Percentiles rank a stretch among this genome's conserved stretches.
Conservation (phyloP, 2,329 filamentous ascomycete genomes). For the Lachnellula cervina region DNA sequence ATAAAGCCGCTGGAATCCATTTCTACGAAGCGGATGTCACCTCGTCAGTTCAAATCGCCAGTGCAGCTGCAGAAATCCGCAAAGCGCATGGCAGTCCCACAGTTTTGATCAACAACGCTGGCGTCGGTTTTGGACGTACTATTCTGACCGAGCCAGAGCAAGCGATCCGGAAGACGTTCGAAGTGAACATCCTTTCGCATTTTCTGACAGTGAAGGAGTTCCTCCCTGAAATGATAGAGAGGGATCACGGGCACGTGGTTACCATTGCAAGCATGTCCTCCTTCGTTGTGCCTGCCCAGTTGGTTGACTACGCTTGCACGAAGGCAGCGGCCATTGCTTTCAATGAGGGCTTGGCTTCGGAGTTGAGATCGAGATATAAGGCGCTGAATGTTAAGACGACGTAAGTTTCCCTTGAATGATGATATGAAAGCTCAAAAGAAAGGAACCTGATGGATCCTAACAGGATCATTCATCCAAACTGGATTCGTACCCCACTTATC, state of each 20-base stretch:
- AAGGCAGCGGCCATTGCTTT: conserved; percentile 64
- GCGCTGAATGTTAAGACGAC: conserved; percentile 52
- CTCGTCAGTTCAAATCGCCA: conserved; percentile 47
- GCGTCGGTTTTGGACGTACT: conserved; percentile 52
- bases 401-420: conserved; percentile 17
- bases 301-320: conserved; percentile 60
- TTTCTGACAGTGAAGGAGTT: conserved; percentile 62
- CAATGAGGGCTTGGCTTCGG: conserved; percentile 59
- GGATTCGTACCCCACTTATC: conserved; percentile 55
- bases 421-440: neutral
- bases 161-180: conserved; percentile 60
- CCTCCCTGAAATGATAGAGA: conserved; percentile 58
- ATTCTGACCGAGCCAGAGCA: conserved; percentile 53
- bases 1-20: conserved; percentile 47
- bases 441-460: neutral
- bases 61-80: conserved; percentile 49
- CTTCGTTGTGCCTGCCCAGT: conserved; percentile 5
- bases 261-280: conserved; percentile 51
- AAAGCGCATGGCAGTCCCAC: conserved; percentile 57
- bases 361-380: conserved; percentile 55
- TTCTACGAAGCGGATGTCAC: conserved; percentile 67
- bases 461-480: conserved; percentile 59
- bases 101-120: conserved; percentile 68
- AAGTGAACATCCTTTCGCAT: conserved; percentile 64
- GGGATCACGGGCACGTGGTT: conserved; percentile 67